Evolutionary conservation across 441 rosid genomes (phyloP), one percentile per base, ranked within the genome.

Genomic region (Aquilaria agallochum): DNA sequence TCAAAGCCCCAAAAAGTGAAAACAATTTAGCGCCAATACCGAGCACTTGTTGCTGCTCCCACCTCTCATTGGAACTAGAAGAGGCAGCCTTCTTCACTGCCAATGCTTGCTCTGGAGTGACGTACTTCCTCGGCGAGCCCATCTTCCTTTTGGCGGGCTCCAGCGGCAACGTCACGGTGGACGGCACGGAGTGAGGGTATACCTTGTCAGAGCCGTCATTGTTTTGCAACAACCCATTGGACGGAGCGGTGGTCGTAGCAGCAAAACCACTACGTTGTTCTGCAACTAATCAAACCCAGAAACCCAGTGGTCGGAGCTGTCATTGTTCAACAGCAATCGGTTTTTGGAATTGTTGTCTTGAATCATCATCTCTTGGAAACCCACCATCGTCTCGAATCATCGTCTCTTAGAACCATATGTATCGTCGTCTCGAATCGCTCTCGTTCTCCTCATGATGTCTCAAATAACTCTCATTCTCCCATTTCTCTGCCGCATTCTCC

Each of bases 111-210:
- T 88, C 96, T 14, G 90, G 89, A 7, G 97, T 91, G 33, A 79
- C 90, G 63, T 91, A 91, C 91, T 89, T 94, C 70, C 96, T 77
- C 32, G 85, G 99, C 53, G 84, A 69, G 56, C 90, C 97, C 20
- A 90, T 71, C 85, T 83, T 94, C 88, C 89, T 80, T 84, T 78
- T 68, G 31, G 72, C 42, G 14, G 78, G 58, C 63, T 89, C 96
- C 54, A 77, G 72, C 45, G 85, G 83, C 31, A 73, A 76, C 47
- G 81, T 67, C 68, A 81, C 81, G 30, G 85, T 84, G 11, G 97
- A 81, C 14, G 95, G 84, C 14, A 75, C 77, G 1, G 98, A 77
- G 83, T 80, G 91, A 15, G 92, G 86, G 68, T 74, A 85, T 32
- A 82, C 68, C 85, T 76, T 70, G 34, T 67, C 81, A 4, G 52